Conservation (phyloP, 1,284 basidiomycete species). For the Xerocomus minutiporus region DNA sequence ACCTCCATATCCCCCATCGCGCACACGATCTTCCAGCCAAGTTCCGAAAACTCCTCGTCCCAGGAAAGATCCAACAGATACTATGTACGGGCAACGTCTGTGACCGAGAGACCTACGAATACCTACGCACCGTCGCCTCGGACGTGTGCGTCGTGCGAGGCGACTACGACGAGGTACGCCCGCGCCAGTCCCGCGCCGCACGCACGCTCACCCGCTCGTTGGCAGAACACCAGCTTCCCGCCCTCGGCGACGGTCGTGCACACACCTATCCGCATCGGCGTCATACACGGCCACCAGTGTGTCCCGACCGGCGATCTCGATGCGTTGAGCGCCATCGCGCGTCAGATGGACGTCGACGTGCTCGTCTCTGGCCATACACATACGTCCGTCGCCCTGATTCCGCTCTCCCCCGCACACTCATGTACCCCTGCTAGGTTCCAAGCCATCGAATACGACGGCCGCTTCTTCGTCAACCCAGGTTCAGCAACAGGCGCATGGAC, state of each 20-base stretch:
- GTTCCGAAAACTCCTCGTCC: slow-evolving; percentile 95
- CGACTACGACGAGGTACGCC: slow-evolving; percentile 88
- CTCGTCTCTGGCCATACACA: slow-evolving; percentile 93
- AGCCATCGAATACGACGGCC: slow-evolving; percentile 84
- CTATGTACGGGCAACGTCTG: slow-evolving; percentile 97
- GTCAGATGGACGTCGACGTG: slow-evolving; percentile 97
- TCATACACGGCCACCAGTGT: slow-evolving; percentile 93
- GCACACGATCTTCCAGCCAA: slow-evolving; percentile 89
- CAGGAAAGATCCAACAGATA: slow-evolving; percentile 98
- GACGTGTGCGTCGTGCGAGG: slow-evolving; percentile 92
- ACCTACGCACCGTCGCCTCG: slow-evolving; percentile 92
- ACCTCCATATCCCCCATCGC: slow-evolving; percentile 89
- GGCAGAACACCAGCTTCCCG: slow-evolving; percentile 69
- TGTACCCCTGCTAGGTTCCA: slow-evolving; percentile 63
- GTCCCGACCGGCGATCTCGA: slow-evolving; percentile 91
- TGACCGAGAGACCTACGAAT: slow-evolving; percentile 96
- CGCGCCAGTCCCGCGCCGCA: not conserved
- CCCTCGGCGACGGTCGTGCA: slow-evolving; percentile 81
- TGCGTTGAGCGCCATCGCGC: slow-evolving; percentile 79
- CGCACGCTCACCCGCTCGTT: slow-evolving; percentile 12
- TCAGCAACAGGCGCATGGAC: slow-evolving; percentile 95
- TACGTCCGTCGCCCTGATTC: slow-evolving; percentile 51
- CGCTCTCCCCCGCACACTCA: not conserved
- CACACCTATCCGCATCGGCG: slow-evolving; percentile 85
- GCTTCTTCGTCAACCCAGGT: slow-evolving; percentile 96